A percentile compares a stretch with the other conserved stretches of the same genome.
Conservation (phyloP, 306 rosid genomes). For the Citrullus mucosospermus region DNA sequence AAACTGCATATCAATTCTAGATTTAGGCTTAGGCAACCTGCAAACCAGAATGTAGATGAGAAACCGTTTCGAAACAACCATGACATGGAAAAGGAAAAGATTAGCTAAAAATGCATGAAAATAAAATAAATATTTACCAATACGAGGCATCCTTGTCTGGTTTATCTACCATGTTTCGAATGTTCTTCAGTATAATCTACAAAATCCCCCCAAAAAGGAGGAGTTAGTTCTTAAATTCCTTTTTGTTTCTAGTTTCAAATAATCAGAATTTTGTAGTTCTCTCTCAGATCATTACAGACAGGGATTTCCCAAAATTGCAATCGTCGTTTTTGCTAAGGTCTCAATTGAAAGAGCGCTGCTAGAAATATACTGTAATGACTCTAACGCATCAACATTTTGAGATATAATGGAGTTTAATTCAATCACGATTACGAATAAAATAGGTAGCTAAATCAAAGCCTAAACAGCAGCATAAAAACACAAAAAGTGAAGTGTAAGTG, state of each 20-base stretch:
- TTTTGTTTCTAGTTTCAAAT: neutral
- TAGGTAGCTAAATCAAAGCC: neutral
- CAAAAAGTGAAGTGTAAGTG: neutral
- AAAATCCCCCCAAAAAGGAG: neutral
- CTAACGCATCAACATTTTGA: neutral
- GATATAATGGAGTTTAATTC: neutral
- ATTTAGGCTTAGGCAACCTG: slow-evolving; percentile 20
- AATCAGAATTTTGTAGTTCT: neutral
- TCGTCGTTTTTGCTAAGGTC: neutral
- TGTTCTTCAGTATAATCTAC: neutral
- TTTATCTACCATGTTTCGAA: neutral
- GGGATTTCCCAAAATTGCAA: neutral
- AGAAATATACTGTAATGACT: neutral
- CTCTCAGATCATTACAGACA: neutral
- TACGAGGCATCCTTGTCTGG: neutral
- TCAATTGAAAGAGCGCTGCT: neutral
- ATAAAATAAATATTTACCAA: neutral
- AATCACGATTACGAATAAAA: neutral
- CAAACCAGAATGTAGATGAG: neutral
- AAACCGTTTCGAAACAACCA: neutral
- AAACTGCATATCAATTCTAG: slow-evolving; percentile 11
- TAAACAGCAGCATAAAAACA: neutral
- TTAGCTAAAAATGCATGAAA: neutral
- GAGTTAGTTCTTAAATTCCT: neutral
- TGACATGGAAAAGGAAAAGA: neutral